phyloP scores from a whole-genome alignment of 2,329 filamentous ascomycete species.

The Penicillium sp. region DNA sequence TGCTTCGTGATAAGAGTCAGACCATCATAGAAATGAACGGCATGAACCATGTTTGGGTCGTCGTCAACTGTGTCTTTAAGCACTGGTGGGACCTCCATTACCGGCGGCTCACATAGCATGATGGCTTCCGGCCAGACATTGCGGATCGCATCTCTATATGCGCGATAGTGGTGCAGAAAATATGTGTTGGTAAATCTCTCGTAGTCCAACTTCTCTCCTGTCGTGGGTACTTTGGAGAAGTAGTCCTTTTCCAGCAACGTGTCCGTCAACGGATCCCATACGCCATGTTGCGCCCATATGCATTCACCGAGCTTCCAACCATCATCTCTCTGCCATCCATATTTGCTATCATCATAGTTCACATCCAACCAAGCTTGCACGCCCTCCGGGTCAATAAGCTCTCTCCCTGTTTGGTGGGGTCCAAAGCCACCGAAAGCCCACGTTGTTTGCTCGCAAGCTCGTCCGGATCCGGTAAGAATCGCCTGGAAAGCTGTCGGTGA shows the following conservation, averaged over 20 bases:
- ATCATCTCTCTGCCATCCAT: slow-evolving; percentile 85
- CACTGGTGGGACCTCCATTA: slow-evolving; percentile 83
- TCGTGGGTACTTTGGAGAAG: slow-evolving; percentile 76
- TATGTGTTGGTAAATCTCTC: slow-evolving; percentile 87
- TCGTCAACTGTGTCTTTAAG: slow-evolving; percentile 89
- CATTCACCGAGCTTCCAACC: slow-evolving; percentile 93
- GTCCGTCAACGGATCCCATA: slow-evolving; percentile 85
- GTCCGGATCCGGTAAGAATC: slow-evolving; percentile 85
- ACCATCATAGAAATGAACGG: slow-evolving; percentile 95
- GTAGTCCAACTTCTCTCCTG: slow-evolving; percentile 74
- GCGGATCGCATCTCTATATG: slow-evolving; percentile 73
- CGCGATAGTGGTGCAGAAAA: slow-evolving; percentile 82
- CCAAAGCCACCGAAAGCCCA: slow-evolving; percentile 95
- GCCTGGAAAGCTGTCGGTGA: slow-evolving; percentile 93
- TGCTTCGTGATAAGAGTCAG: slow-evolving; percentile 97
- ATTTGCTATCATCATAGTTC: slow-evolving; percentile 82
- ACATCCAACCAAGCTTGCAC: slow-evolving; percentile 78
- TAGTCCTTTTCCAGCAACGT: slow-evolving; percentile 80
- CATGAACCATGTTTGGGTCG: slow-evolving; percentile 85
- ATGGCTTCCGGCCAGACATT: slow-evolving; percentile 76
- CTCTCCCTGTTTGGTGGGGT: slow-evolving; percentile 82
- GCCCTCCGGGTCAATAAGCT: slow-evolving; percentile 84
- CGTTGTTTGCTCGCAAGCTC: slow-evolving; percentile 83
- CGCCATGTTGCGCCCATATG: slow-evolving; percentile 92
- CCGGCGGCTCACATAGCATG: slow-evolving; percentile 87